These are phyloP conservation scores for Talaromyces sp. DNA, from an alignment of 2,329 filamentous ascomycete genomes.

Conservation along the genomic window DNA sequence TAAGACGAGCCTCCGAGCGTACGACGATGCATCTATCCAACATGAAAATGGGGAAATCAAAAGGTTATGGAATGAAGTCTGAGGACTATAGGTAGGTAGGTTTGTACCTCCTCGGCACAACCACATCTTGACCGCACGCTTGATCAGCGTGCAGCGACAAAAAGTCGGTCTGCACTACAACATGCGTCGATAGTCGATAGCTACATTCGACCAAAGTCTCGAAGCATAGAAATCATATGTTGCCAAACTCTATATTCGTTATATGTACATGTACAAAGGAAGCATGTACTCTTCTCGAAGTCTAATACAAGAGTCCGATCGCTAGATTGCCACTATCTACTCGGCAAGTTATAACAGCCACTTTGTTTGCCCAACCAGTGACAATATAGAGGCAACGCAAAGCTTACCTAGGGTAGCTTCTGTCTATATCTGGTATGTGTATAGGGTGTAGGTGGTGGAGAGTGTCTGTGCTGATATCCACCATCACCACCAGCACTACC, in stretches of 20 bases:
- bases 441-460: background rate
- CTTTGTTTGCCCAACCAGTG: background rate
- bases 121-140: background rate
- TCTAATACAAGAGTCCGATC: background rate
- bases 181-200: background rate
- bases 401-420: background rate
- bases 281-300: background rate
- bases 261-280: background rate
- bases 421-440: background rate
- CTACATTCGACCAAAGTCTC: background rate
- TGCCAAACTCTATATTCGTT: background rate
- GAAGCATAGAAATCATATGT: background rate
- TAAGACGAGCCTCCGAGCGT: background rate
- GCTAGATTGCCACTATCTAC: background rate
- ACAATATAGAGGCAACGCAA: background rate
- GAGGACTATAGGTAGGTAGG: background rate
- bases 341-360: background rate
- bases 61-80: no score
- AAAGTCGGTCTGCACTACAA: slow-evolving; percentile 1
- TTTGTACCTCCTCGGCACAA: background rate
- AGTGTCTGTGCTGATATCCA: background rate
- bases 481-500: background rate
- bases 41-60: background rate
- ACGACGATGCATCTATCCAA: background rate
- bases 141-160: background rate